Percentiles rank a stretch among this genome's conserved stretches.
Evolutionary conservation across 441 rosid genomes (phyloP).

Genomic region (Manihot esculenta): DNA sequence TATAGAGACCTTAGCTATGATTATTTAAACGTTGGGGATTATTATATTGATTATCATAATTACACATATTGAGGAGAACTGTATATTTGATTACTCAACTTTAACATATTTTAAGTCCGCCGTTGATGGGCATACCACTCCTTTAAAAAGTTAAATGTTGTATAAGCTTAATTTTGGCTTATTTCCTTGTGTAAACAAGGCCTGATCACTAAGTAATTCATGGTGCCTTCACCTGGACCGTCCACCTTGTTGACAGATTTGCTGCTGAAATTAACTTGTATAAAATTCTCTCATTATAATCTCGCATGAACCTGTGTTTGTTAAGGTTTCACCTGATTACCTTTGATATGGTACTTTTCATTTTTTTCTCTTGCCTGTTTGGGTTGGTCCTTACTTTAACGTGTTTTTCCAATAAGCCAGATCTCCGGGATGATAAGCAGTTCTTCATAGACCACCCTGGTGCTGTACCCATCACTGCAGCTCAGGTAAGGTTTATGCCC

Average conservation of each 20-base stretch:
- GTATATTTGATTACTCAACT: neutral
- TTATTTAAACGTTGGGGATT: neutral
- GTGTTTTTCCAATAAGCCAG: constrained; percentile 37
- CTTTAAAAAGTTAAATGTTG: too few species aligned
- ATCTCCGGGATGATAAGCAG: constrained; percentile 83
- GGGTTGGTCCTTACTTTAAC: constrained; percentile 1
- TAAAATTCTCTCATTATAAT: neutral
- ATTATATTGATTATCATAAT: neutral
- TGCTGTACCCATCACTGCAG: constrained; percentile 71
- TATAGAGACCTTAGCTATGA: neutral
- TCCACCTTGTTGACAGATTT: neutral
- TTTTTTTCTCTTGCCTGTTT: neutral
- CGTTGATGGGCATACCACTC: neutral
- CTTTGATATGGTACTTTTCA: constrained; percentile 1
- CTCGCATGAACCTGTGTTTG: neutral
- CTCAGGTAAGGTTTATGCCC: constrained; percentile 46
- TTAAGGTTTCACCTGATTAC: neutral
- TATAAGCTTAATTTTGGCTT: neutral
- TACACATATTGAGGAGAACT: neutral
- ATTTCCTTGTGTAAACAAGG: neutral
- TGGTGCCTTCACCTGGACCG: neutral
- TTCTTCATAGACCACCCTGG: constrained; percentile 87
- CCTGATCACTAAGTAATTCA: neutral
- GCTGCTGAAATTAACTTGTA: neutral
- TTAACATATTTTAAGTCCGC: neutral